Evolutionary conservation across 179 eudicot genomes (phyloP), one percentile per base, ranked within the genome.

Genomic region (Silene coronaria): DNA sequence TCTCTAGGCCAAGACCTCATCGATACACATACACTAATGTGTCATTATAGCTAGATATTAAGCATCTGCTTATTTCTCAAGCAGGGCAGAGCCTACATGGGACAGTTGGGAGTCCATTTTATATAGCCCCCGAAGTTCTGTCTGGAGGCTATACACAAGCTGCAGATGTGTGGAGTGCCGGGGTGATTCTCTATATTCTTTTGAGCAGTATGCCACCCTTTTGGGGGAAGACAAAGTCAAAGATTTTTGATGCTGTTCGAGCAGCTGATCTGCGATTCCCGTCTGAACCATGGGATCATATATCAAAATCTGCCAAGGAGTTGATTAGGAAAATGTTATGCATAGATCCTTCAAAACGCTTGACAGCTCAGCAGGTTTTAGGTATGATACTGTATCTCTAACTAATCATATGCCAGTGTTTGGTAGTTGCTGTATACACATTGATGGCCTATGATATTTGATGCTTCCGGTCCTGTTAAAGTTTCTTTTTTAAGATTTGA

Each of bases 101-200:
- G 75, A 91, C 90, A 42, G 97, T 91, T 34, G 97, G 97, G 34
- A 91, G 97, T 77, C 97, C 97, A 46, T 91, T 91, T 75, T 91
- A 91, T 76, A 91, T 91, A 80, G 95, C 97, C 65, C 97, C 97
- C 14, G 97, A 91, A 82, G 97, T 91, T 57, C 75, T 91, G 77
- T 79, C 84, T 13, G 96, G 97, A 74, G 95, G 92, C 53, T 91
- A 91, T 78, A 86, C 89, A 26, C 85, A 91, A 65, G 84, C 92
- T 65, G 97, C 97, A 42, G 97, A 91, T 77, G 88, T 91, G 38
- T 91, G 97, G 97, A 91, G 97, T 76, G 88, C 92, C 30, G 97
- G 97, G 11, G 97, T 91, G 48, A 91, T 91, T 61, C 94, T 91
- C 60, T 91, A 91, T 75, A 90, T 91, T 77, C 87, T 91, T 71